Base-by-base conservation (phyloP, 768 basidiomycete species). In the Termitomyces sp. region DNA sequence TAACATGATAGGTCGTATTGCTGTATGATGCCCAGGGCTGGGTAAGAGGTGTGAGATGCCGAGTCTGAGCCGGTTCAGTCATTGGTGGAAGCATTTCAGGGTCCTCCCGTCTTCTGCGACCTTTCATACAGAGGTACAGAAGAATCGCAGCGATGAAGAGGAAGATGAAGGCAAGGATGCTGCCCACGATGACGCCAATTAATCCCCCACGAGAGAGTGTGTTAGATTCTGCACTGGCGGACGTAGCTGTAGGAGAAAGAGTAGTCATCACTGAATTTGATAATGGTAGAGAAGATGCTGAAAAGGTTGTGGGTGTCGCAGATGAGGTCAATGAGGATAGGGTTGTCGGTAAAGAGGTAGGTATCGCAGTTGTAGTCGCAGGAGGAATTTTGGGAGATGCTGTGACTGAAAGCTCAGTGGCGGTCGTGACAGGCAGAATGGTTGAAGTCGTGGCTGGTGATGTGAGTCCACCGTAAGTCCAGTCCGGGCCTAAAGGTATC, bases 401-500 rank as follows among this genome's bases (percentile, higher is more conserved):
- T 25, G 68, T 62, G 56, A 61, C 66, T 51, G 71, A 43, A 45
- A 56, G 54, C 30, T 55, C 48, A 28, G 68, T 51, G 39, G 68
- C 54, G 23, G 66, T 59, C 16, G 51, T 57, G 44, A 35, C 45
- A 52, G 56, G 19, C 10, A 21, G 28, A 41, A 47, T 35, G 68
- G 63, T 59, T 40, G 69, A 58, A 28, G 73, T 72, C 12, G 80
- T 70, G 8, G 80, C 72, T n/a, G 89, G 88, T 32, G 84, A 72
- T 35, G 86, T 81, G n/a, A 81, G 73, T 35, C 90, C 90, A 61
- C 90, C 91, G 63, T 80, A 93, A 12, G 81, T 83, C 80, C 84
- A 93, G 39, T 82, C 75, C 32, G 83, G 71, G 44, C 82, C 86
- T 30, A 93, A 73, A 30, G 91, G 91, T 62, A 93, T 90, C 89